phyloP scores from a whole-genome alignment of 768 basidiomycete species.

The Tulasnella sp. region DNA sequence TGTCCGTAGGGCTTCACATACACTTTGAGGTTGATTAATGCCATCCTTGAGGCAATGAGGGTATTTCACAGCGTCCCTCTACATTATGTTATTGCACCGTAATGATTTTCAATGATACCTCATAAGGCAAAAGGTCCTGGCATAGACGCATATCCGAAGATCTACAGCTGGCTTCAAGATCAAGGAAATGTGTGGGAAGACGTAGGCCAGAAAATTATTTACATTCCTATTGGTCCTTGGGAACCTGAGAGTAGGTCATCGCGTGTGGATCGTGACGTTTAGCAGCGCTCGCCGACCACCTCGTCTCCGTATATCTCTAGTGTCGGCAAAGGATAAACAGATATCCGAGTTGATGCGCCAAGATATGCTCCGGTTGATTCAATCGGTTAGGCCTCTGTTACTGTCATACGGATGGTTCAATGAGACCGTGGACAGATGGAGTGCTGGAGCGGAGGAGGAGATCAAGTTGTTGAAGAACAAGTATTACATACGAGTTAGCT shows the following conservation, averaged over 20 bases:
- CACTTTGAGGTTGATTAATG: background rate
- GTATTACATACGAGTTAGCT: background rate
- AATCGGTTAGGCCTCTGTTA: background rate
- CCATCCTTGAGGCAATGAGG: background rate
- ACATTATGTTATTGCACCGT: background rate
- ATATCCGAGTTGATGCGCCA: conserved; percentile 5
- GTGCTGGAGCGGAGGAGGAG: background rate
- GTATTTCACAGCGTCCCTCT: background rate
- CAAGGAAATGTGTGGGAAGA: background rate
- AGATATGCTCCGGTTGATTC: background rate
- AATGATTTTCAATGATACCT: background rate
- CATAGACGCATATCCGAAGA: background rate
- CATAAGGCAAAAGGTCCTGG: background rate
- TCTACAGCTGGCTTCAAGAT: background rate
- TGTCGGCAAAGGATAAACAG: conserved; percentile 4
- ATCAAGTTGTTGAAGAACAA: background rate
- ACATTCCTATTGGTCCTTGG: conserved; percentile 21
- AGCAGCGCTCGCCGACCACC: background rate
- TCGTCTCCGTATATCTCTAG: background rate
- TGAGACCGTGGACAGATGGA: conserved; percentile 18
- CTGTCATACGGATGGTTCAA: conserved; percentile 19
- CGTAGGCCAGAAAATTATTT: conserved; percentile 1
- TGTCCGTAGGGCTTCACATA: background rate
- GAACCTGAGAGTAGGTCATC: background rate
- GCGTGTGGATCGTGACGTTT: background rate